These are phyloP conservation scores for Acanthamoeba sp. DNA, from an alignment of 208 protist genomes.

Conservation along the genomic window DNA sequence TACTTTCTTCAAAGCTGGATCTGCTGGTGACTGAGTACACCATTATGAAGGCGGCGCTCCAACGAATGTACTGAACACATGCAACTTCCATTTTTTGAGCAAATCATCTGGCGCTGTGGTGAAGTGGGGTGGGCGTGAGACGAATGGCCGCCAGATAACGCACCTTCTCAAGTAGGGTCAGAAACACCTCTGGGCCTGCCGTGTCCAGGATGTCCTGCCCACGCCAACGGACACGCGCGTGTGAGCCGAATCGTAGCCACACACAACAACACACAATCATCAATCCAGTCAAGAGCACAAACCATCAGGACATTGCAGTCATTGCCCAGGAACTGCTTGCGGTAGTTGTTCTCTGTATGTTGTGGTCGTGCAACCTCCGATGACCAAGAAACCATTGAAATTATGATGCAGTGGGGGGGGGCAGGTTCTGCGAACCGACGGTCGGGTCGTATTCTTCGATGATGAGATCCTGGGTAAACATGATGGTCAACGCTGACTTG, in stretches of 20 bases:
- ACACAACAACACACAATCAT: neutral
- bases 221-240: neutral
- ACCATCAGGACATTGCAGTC: neutral
- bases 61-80: too few species aligned
- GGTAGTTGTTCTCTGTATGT: neutral
- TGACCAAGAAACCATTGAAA: neutral
- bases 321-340: neutral
- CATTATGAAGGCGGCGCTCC: too few species aligned
- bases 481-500: constrained; percentile 91
- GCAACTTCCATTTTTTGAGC: too few species aligned
- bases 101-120: too few species aligned
- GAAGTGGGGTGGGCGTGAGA: too few species aligned
- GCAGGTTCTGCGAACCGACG: neutral
- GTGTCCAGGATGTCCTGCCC: constrained; percentile 89
- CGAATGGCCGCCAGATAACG: neutral
- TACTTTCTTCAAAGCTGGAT: too few species aligned
- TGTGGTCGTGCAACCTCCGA: too few species aligned
- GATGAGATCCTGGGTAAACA: constrained; percentile 87
- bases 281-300: neutral
- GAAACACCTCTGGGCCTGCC: constrained; percentile 89
- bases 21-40: too few species aligned
- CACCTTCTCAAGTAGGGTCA: constrained; percentile 88
- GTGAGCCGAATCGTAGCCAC: too few species aligned
- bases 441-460: constrained; percentile 83
- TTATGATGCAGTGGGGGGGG: too few species aligned